Base-by-base conservation (phyloP, 2,329 filamentous ascomycete species). In the Diaporthe longicolla region DNA sequence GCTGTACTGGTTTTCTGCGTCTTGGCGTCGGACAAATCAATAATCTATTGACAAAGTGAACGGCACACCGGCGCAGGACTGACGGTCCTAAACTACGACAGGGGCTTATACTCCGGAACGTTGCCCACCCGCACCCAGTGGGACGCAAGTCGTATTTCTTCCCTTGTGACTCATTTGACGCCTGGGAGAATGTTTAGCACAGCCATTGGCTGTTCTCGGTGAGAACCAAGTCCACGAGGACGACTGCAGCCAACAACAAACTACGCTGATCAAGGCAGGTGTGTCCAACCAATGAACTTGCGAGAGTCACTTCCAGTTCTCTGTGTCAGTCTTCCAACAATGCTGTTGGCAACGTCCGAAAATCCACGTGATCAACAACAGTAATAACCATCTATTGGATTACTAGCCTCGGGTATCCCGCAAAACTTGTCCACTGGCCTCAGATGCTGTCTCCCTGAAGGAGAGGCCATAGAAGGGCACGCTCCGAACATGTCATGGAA, bases 21-120 rank as follows among this genome's bases (percentile, higher is more conserved):
- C 63, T 68, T 68, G 63, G 63, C 63, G 63, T 32, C 32, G n/a
- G n/a, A 40, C n/a, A 54, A 54, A 54, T 40, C n/a, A 17, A 10
- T n/a, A 54, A 13, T 52, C 17, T 32, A 19, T 32, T n/a, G 40
- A 63, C 45, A 40, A 19, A 13, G 21, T 40, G 24, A 10, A 40
- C 40, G 48, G 21, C 6, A 19, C 11, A 48, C 32, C 32, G 26
- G 48, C 15, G n/a, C 48, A 68, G n/a, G n/a, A 68, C 15, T 26
- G 48, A 29, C 9, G 19, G 17, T 1, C 13, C n/a, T 52, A 6
- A 13, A 21, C 7, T 50, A 6, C 21, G 26, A 29, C 37, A 58
- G 8, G 45, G 32, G 21, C 32, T 10, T 3, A 37, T 15, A 15
- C 15, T 54, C 32, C 63, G 63, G 63, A 68, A 35, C 15, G 5